Conservation (phyloP, 176 grass and related monocot genomes). For the Saccharum spontaneum region DNA sequence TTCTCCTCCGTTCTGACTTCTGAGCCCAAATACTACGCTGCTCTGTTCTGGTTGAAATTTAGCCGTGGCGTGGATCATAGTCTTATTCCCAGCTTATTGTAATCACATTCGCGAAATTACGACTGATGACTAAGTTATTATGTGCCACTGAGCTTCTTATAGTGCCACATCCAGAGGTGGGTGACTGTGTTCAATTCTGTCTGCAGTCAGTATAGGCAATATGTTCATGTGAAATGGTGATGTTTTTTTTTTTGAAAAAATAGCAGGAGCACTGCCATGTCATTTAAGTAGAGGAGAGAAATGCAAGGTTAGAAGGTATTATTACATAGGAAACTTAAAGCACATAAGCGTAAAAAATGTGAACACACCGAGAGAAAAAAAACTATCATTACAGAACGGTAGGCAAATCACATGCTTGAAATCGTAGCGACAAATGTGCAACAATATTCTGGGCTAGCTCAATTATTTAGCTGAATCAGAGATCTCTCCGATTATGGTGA, state of each 20-base stretch:
- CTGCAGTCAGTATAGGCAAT: not conserved
- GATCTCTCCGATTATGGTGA: not conserved
- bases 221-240: conserved; percentile 12
- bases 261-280: not conserved
- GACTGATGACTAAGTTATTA: not conserved
- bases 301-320: not conserved
- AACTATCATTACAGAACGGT: not conserved
- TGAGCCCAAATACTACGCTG: not conserved
- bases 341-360: not conserved
- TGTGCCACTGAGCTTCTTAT: not conserved
- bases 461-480: not conserved
- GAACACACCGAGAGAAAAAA: not conserved
- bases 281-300: not conserved
- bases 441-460: not conserved
- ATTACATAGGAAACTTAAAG: not conserved
- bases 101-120: not conserved
- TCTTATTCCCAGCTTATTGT: not conserved
- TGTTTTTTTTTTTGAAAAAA: not conserved
- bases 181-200: not conserved
- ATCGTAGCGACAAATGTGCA: not conserved
- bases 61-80: not conserved
- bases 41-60: conserved; percentile 15
- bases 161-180: not conserved
- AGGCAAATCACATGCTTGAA: not conserved
- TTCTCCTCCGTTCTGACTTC: too few species aligned